Evolutionary conservation across 1,284 basidiomycete species (phyloP), one percentile per base, ranked within the genome.

Genomic region (Marasmius sp.): DNA sequence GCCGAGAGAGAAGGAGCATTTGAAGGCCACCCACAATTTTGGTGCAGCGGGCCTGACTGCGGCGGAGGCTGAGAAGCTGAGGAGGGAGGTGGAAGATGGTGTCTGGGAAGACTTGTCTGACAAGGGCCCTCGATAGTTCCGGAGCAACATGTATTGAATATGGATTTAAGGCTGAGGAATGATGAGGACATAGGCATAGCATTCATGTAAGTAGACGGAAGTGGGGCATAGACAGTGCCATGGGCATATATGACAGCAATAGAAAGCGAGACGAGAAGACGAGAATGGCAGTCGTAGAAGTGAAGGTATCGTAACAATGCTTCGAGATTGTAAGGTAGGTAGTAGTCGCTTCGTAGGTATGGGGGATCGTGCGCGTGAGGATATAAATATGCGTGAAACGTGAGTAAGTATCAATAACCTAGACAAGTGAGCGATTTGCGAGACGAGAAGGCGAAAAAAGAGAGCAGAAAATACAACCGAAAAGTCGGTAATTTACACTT

Each of bases 31-130:
- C 12, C 43, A 61, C 8, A 41, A 57, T 16, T 61, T 62, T 45
- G 61, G 61, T 7, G 20, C 45, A 16, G 9, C 61, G 37, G 34
- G 33, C 10, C 54, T 65, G 61, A 63, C 55, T 8, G 52, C 58
- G 50, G 59, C 60, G 20, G 59, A 65, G 33, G 39, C 54, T 22
- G 6, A 59, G 43, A 62, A 58, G 52, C 41, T 63, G 51, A 60
- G 41, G 47, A 37, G 58, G 39, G 56, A 63, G 33, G 55, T 52
- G 37, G 20, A 51, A n/a, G 56, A 55, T 12, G 61, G 55, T 11
- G 51, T 52, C n/a, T 65, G 64, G 64, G 58, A 43, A n/a, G n/a
- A 12, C 6, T n/a, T 43, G n/a, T n/a, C 41, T 43, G 41, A n/a
- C n/a, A 43, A n/a, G 11, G 3, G n/a, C 6, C n/a, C 41, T 43